Base-by-base conservation (phyloP, 352 stramenopile species). In the Phytophthora rubi region DNA sequence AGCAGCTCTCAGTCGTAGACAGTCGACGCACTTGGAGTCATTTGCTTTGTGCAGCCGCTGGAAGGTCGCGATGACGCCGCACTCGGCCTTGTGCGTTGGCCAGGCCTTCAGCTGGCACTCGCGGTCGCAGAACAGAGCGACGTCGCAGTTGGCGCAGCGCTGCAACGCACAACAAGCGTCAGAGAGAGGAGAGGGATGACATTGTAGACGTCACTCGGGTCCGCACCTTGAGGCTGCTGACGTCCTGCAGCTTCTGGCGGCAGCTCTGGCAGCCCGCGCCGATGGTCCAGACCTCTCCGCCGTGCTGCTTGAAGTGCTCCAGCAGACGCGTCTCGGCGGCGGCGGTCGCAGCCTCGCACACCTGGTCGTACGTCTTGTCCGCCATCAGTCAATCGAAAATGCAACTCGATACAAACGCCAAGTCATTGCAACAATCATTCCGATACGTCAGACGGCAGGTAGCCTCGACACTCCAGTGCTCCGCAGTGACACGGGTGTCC, bases 271-370 rank as follows among this genome's bases (percentile, higher is more conserved):
- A 92, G 15, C 82, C 85, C 15, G 45, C 53, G 32, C 85, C 85
- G 48, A 92, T 83, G n/a, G 59, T 82, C 85, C 85, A 92, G 48
- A 94, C 86, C 47, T 91, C 86, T 35, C 84, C 86, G 15, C 86
- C 86, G 45, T 85, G 74, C n/a, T 86, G 62, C 74, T 91, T 87
- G 53, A 91, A 92, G 72, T 94, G 84, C 48, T 91, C 83, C 53
- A 92, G 74, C 56, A 94, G 63, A 23, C 86, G 84, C 66, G 64
- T 81, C 70, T 92, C 84, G 2, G 86, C 86, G 3, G 80, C 86
- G 53, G 74, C 80, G n/a, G 71, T 83, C 33, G 81, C 84, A 49
- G 89, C 80, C 37, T 80, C 73, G 65, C 86, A 92, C 30, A 89
- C 35, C 37, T 88, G 77, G 48, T 94, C 84, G 65, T 94, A 94